phyloP scores from a whole-genome alignment of 176 grass and related monocot species.

The Oryza glaberrima region DNA sequence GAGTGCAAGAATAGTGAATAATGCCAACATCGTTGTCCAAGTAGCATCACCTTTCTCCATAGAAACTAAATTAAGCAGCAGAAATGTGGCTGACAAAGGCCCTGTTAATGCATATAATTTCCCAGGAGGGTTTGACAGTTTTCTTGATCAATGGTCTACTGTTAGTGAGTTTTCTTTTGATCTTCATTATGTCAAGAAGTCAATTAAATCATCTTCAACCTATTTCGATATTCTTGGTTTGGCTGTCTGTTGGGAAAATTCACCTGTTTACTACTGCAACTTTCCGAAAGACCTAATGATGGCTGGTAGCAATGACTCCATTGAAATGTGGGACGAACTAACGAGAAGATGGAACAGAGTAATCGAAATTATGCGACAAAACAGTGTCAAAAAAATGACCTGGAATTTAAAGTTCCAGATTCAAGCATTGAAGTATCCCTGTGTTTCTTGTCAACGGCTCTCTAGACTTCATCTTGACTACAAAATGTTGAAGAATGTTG shows the following conservation, averaged over 20 bases:
- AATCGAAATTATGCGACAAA: conserved; percentile 68
- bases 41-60: conserved; percentile 45
- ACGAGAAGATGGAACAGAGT: conserved; percentile 76
- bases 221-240: conserved; percentile 85
- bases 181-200: conserved; percentile 78
- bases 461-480: conserved; percentile 53
- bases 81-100: conserved; percentile 57
- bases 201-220: conserved; percentile 39
- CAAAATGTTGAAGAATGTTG: conserved; percentile 61
- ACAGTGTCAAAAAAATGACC: conserved; percentile 68
- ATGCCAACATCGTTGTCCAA: conserved; percentile 27
- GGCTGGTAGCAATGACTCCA: conserved; percentile 42
- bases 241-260: conserved; percentile 91
- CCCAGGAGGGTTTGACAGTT: conserved; percentile 78
- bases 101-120: conserved; percentile 70
- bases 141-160: conserved; percentile 75
- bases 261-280: conserved; percentile 83
- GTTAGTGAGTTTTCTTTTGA: conserved; percentile 84
- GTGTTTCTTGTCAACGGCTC: conserved; percentile 75
- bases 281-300: conserved; percentile 77
- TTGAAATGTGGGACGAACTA: conserved; percentile 57
- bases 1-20: conserved; percentile 14
- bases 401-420: conserved; percentile 95
- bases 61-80: conserved; percentile 24
- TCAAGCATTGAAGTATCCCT: conserved; percentile 83